Conservation (phyloP, 2,329 filamentous ascomycete species). For the Apiospora phragmitis region DNA sequence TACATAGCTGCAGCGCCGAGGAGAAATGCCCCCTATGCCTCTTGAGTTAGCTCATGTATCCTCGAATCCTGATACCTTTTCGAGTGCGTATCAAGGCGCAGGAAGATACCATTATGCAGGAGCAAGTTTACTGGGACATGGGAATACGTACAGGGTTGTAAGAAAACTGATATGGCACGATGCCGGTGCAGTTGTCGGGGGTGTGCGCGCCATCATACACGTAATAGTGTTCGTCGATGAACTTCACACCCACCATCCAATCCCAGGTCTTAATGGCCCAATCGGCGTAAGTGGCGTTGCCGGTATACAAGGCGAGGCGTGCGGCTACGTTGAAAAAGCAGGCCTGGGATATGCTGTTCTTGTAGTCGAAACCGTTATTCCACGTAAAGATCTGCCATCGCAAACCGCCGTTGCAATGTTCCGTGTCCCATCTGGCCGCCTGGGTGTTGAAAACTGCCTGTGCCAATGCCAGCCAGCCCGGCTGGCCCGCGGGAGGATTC, state of each 20-base stretch:
- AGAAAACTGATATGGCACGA: constrained; percentile 65
- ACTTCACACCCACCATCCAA: constrained; percentile 59
- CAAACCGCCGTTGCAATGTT: constrained; percentile 71
- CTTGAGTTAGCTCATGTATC: neutral
- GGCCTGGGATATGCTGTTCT: constrained; percentile 64
- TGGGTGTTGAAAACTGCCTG: constrained; percentile 83
- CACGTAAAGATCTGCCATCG: constrained; percentile 85
- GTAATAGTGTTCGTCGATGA: constrained; percentile 60
- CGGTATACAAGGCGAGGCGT: constrained; percentile 74
- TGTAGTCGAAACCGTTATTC: constrained; percentile 82
- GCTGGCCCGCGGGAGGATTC: constrained; percentile 55
- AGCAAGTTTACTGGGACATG: neutral
- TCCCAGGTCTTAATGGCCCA: constrained; percentile 77
- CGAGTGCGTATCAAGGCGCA: too few relatives aligned
- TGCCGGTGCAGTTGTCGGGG: constrained; percentile 54
- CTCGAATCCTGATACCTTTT: neutral
- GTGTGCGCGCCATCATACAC: constrained; percentile 65
- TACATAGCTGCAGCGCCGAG: constrained; percentile 69
- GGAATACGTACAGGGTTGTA: constrained; percentile 53
- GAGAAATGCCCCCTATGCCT: constrained; percentile 56
- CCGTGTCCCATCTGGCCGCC: constrained; percentile 68
- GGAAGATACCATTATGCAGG: neutral
- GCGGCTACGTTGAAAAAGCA: constrained; percentile 65
- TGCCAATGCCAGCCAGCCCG: constrained; percentile 70
- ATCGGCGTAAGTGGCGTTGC: constrained; percentile 72